These are phyloP conservation scores for Backusella luteola DNA, from an alignment of 192 early-diverging fungal species.

Conservation along the genomic window DNA sequence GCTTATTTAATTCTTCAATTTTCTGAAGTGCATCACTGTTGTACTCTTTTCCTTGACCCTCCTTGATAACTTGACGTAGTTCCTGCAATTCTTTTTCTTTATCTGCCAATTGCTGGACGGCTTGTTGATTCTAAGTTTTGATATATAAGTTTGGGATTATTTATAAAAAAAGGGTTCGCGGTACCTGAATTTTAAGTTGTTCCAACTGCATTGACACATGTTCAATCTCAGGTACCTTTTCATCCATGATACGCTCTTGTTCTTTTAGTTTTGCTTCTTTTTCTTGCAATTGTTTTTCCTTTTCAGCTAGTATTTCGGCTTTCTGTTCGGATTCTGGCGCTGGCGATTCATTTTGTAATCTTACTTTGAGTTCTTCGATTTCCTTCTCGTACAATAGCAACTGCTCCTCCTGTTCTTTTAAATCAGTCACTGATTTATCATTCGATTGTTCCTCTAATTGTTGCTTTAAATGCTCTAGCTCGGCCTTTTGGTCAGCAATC, in stretches of 20 bases:
- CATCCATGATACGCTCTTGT: background rate
- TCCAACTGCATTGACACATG: constrained; percentile 29
- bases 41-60: background rate
- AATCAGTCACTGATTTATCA: background rate
- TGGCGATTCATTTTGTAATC: background rate
- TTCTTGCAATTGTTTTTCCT: constrained; percentile 9
- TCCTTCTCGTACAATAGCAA: constrained; percentile 8
- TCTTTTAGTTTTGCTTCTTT: constrained; percentile 14
- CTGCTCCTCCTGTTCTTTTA: constrained; percentile 20
- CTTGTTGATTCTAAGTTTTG: constrained; percentile 29
- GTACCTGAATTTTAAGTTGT: constrained; percentile 30
- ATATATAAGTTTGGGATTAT: too few relatives aligned
- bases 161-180: background rate
- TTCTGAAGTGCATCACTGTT: background rate
- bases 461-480: constrained; percentile 24
- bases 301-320: constrained; percentile 8
- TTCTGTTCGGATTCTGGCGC: background rate
- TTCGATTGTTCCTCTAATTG: constrained; percentile 20
- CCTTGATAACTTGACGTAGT: constrained; percentile 7
- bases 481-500: constrained; percentile 36
- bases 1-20: constrained; percentile 1
- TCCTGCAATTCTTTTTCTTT: constrained; percentile 33
- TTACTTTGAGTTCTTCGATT: constrained; percentile 10
- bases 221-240: constrained; percentile 27
- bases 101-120: constrained; percentile 20